Percentiles rank a stretch among this genome's conserved stretches.
Conservation (phyloP, 305 asterid genomes). For the Euphrasia arctica region DNA sequence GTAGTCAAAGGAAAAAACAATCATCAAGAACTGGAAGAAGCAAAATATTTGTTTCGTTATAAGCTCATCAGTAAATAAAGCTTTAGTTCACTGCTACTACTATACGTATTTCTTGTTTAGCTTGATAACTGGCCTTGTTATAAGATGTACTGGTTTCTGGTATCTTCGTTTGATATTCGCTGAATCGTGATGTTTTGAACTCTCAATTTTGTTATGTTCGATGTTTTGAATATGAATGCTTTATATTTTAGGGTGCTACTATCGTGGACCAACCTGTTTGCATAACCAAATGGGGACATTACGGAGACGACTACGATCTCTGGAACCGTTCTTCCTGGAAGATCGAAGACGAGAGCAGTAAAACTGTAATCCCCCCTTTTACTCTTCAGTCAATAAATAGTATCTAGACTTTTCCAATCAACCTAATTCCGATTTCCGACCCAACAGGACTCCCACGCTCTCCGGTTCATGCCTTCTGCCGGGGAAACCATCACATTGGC, state of each 20-base stretch:
- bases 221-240: slow-evolving; percentile 8
- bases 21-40: no score
- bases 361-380: slow-evolving; percentile 37
- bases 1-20: no score
- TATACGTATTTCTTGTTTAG: no score
- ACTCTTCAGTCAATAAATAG: not conserved
- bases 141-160: no score
- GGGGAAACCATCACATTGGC: slow-evolving; percentile 86
- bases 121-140: no score
- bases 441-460: slow-evolving; percentile 38
- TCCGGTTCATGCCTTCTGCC: slow-evolving; percentile 52
- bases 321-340: slow-evolving; percentile 73
- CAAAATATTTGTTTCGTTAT: no score
- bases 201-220: no score
- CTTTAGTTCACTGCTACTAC: no score
- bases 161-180: no score
- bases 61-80: no score
- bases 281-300: slow-evolving; percentile 74
- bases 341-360: slow-evolving; percentile 47
- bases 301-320: slow-evolving; percentile 53
- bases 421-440: not conserved
- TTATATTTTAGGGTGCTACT: slow-evolving; percentile 64
- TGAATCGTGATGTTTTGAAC: no score
- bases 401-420: not conserved
- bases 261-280: slow-evolving; percentile 84